Evolutionary conservation across 306 rosid species (phyloP).

Genomic region (Cicer yamashitae): DNA sequence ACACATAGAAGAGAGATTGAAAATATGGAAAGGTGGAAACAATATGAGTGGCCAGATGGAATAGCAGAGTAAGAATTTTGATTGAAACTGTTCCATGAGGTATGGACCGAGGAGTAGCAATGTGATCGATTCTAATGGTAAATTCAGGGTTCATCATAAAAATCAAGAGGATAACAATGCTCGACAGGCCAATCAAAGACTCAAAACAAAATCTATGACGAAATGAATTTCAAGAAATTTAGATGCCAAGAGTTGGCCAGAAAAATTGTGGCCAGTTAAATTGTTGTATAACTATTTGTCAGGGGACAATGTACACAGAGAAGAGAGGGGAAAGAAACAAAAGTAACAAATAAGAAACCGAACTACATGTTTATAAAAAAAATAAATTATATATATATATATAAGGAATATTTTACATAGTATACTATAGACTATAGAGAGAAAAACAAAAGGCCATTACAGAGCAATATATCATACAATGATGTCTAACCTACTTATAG

Average conservation of each 20-base stretch:
- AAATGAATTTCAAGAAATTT: constrained; percentile 55
- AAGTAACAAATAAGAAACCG: constrained; percentile 61
- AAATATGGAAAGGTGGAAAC: constrained; percentile 78
- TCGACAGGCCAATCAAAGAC: constrained; percentile 58
- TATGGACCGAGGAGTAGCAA: constrained; percentile 68
- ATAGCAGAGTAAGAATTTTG: constrained; percentile 72
- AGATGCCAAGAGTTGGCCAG: constrained; percentile 52
- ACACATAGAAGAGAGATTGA: constrained; percentile 68
- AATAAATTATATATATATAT: constrained; percentile 6
- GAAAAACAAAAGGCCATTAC: neutral
- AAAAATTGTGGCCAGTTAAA: constrained; percentile 58
- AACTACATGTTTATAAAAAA: constrained; percentile 38
- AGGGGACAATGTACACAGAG: constrained; percentile 55
- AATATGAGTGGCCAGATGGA: constrained; percentile 73
- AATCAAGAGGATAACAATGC: constrained; percentile 63
- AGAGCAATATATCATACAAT: constrained; percentile 15
- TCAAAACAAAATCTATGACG: constrained; percentile 38
- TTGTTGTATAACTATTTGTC: constrained; percentile 61
- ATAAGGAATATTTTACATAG: constrained; percentile 1
- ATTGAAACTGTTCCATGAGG: constrained; percentile 67
- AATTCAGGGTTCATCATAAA: constrained; percentile 55
- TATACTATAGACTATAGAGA: neutral
- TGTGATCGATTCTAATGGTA: constrained; percentile 55
- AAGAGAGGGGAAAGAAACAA: constrained; percentile 44
- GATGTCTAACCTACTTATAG: neutral